Evolutionary conservation across 1,284 basidiomycete genomes (phyloP).

Genomic region (Ceratobasidium sp.): DNA sequence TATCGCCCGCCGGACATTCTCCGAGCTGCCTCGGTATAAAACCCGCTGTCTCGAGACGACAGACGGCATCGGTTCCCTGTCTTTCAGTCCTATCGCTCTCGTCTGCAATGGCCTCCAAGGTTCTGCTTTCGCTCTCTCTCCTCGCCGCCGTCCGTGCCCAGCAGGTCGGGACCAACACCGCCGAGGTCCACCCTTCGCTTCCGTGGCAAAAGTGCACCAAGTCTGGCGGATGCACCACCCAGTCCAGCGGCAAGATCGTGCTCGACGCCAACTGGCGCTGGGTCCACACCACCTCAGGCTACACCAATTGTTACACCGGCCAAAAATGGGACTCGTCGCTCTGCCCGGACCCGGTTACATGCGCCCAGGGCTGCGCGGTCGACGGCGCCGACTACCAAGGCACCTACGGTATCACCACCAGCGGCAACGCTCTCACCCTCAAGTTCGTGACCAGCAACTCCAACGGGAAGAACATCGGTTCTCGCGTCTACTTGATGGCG

Average conservation of each 20-base stretch:
- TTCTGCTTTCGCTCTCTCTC: constrained; percentile 40
- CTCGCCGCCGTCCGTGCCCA: constrained; percentile 36
- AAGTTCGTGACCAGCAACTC: constrained; percentile 78
- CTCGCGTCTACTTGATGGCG: constrained; percentile 61
- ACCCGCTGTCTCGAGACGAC: background rate
- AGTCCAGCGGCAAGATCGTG: constrained; percentile 11
- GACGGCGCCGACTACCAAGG: constrained; percentile 64
- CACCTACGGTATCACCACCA: constrained; percentile 57
- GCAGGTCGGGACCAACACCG: constrained; percentile 21
- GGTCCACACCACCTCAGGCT: constrained; percentile 42
- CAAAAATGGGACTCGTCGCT: constrained; percentile 46
- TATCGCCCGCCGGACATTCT: constrained; percentile 6
- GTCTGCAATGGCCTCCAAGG: constrained; percentile 15
- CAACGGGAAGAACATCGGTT: constrained; percentile 71
- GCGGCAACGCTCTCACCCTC: constrained; percentile 67
- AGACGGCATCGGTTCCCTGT: background rate
- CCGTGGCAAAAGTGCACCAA: constrained; percentile 32
- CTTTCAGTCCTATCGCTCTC: background rate
- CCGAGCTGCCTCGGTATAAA: constrained; percentile 14
- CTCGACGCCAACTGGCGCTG: constrained; percentile 39
- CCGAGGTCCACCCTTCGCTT: constrained; percentile 32
- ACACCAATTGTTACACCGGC: constrained; percentile 64
- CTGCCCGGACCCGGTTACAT: constrained; percentile 57
- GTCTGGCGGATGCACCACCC: background rate
- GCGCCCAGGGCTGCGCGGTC: constrained; percentile 61